These are phyloP conservation scores for Lasiodiplodia gonubiensis DNA, from an alignment of 2,329 filamentous ascomycete genomes.

Conservation along the genomic window DNA sequence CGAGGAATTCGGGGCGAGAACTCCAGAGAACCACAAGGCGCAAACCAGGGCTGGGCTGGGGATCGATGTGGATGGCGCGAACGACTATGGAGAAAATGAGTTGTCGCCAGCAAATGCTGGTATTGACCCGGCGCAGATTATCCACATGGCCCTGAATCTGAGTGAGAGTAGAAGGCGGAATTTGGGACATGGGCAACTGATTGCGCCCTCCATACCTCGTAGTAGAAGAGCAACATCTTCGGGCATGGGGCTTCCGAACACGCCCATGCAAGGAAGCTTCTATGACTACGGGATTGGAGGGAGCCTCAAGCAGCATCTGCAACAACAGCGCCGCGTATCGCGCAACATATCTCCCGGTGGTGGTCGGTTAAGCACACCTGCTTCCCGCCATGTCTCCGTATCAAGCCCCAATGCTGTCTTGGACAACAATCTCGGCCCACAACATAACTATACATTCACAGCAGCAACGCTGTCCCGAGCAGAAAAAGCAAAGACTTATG, in stretches of 20 bases:
- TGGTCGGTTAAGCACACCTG: slow-evolving; percentile 32
- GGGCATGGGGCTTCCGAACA: slow-evolving; percentile 38
- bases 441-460: slow-evolving; percentile 69
- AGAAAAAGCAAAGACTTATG: slow-evolving; percentile 81
- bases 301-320: slow-evolving; percentile 71
- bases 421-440: slow-evolving; percentile 36
- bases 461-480: slow-evolving; percentile 79
- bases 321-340: slow-evolving; percentile 70
- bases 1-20: slow-evolving; percentile 20
- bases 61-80: slow-evolving; percentile 22
- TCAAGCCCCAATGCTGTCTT: slow-evolving; percentile 13
- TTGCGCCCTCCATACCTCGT: slow-evolving; percentile 58
- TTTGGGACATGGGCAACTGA: slow-evolving; percentile 62
- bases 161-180: slow-evolving; percentile 77
- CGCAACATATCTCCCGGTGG: slow-evolving; percentile 66
- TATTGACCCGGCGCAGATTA: slow-evolving; percentile 84
- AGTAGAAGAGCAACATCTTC: slow-evolving; percentile 51
- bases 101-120: slow-evolving; percentile 56
- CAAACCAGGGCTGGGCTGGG: slow-evolving; percentile 3
- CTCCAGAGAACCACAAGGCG: slow-evolving; percentile 4
- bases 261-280: slow-evolving; percentile 45
- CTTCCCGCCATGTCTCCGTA: slow-evolving; percentile 38
- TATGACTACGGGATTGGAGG: slow-evolving; percentile 55
- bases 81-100: slow-evolving; percentile 27
- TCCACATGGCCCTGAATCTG: slow-evolving; percentile 87